Evolutionary conservation across 2,329 filamentous ascomycete species (phyloP), one percentile per base, ranked within the genome.

Genomic region (Trichoderma sp.): DNA sequence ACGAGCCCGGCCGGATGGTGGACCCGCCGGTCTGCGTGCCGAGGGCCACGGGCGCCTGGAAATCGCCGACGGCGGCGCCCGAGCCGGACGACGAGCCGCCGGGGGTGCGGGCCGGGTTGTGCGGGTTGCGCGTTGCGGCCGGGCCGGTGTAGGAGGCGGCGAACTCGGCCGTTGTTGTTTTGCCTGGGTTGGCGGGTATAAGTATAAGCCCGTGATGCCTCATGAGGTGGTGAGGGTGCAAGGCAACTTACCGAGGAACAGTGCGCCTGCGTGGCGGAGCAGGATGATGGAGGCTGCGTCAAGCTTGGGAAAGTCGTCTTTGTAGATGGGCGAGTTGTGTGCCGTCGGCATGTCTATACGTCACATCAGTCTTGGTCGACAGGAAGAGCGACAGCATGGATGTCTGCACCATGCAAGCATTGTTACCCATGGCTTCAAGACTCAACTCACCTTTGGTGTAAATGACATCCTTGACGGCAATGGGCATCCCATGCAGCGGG

Each of bases 31-130:
- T 92, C 74, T 92, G 89, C 0, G 89, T 90, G 0, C 89, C 90
- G 0, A 92, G 78, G 0, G 80, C 84, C 13, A 91, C 73, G 0
- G 89, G 87, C 0, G 84, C 84, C 71, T 91, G 89, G 64, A 85
- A 85, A 71, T 91, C 90, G 7, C 81, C 89, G 0, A 92, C 89
- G 0, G 87, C 89, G 0, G 89, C 89, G 0, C 83, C 90, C 0
- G 89, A 91, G 0, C 90, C 90, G 0, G 88, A 87, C 0, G 88
- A 91, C 0, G 89, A 91, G 56, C 90, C 90, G 0, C 90, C 90
- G 0, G 90, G 89, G 0, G 89, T 91, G 5, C 90, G 84, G 0
- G 82, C 83, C 1, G 80, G 76, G 75, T 92, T 89, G 72, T 93
- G 92, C 0, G 89, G 87, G 74, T 92, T 92, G 4, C 77, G 75